Conservation (phyloP, 192 early-diverging fungal genomes). For the Entomortierella chlamydospora region DNA sequence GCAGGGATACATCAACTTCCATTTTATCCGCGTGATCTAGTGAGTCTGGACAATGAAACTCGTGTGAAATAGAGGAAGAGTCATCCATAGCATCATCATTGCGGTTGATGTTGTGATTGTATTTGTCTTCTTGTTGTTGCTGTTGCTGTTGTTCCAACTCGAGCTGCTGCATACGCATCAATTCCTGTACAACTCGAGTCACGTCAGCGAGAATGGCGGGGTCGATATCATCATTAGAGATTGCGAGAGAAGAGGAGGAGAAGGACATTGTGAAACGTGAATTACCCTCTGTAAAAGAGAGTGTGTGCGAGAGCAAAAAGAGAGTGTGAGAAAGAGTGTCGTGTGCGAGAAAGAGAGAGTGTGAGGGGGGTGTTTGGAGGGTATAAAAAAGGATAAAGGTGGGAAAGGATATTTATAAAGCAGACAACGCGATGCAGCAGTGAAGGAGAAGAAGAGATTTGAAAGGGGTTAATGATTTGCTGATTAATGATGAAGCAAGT, state of each 20-base stretch:
- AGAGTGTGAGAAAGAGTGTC: background rate
- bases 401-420: no score
- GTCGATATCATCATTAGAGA: slow-evolving; percentile 38
- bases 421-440: no score
- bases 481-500: no score
- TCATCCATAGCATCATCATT: slow-evolving; percentile 1
- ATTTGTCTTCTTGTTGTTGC: background rate
- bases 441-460: no score
- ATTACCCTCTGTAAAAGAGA: no score
- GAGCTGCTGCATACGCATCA: slow-evolving; percentile 41
- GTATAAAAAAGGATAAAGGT: no score
- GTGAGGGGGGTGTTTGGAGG: no score
- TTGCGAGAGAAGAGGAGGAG: background rate
- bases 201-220: slow-evolving; percentile 47
- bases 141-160: slow-evolving; percentile 4
- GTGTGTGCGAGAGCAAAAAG: background rate
- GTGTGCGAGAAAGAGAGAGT: background rate
- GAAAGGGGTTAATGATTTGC: no score
- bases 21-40: background rate
- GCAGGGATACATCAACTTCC: background rate
- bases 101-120: background rate
- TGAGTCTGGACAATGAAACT: background rate
- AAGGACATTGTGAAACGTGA: slow-evolving; percentile 1
- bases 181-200: slow-evolving; percentile 42
- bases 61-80: slow-evolving; percentile 15